Percentiles rank a stretch among this genome's conserved stretches.
phyloP scores from a whole-genome alignment of 192 early-diverging fungal genomes.

The Coemansia brasiliensis region DNA sequence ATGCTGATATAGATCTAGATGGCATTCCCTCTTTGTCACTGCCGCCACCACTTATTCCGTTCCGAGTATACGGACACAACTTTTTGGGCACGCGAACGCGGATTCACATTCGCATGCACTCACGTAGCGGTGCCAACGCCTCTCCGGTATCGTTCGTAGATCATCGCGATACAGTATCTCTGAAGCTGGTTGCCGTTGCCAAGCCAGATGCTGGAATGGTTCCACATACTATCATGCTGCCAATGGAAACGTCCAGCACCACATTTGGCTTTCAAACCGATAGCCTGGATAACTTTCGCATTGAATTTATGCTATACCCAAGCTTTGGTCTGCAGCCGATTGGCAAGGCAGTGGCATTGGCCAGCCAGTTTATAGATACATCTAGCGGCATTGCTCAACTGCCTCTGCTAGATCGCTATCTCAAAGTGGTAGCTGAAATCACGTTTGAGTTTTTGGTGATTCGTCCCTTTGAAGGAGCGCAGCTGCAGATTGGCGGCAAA shows the following conservation, averaged over 20 bases:
- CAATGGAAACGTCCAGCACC: constrained; percentile 68
- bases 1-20: constrained; percentile 69
- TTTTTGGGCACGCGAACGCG: constrained; percentile 90
- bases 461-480: constrained; percentile 82
- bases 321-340: constrained; percentile 95
- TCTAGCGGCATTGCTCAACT: constrained; percentile 46
- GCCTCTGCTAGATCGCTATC: constrained; percentile 87
- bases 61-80: constrained; percentile 97
- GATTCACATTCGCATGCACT: constrained; percentile 71
- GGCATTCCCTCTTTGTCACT: constrained; percentile 89
- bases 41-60: constrained; percentile 97
- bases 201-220: constrained; percentile 86
- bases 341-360: constrained; percentile 80
- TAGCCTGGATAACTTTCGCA: constrained; percentile 66
- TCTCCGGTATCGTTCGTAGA: constrained; percentile 46
- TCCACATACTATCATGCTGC: constrained; percentile 88
- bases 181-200: constrained; percentile 85
- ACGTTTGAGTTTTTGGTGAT: constrained; percentile 80
- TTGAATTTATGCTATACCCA: constrained; percentile 97
- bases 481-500: constrained; percentile 90
- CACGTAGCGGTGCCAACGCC: constrained; percentile 43
- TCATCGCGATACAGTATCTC: constrained; percentile 56
- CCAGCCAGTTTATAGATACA: constrained; percentile 60
- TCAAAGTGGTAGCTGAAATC: constrained; percentile 90
- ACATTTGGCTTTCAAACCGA: constrained; percentile 86